A percentile compares a stretch with the other conserved stretches of the same genome.
phyloP scores from a whole-genome alignment of 257 asterid species.

The Forsythia viridissima region DNA sequence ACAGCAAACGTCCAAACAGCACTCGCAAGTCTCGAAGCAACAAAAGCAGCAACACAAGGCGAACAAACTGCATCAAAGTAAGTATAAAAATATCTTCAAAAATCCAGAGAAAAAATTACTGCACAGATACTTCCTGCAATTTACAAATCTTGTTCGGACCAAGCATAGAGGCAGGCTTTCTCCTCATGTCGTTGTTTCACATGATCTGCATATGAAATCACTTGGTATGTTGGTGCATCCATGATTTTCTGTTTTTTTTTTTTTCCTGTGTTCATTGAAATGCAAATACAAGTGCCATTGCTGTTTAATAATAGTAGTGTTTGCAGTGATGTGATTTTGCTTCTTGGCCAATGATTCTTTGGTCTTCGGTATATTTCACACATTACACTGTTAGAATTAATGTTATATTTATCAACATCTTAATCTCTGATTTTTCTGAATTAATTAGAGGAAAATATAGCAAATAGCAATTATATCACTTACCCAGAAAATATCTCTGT shows the following conservation, averaged over 20 bases:
- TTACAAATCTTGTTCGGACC: constrained; percentile 9
- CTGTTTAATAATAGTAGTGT: background rate
- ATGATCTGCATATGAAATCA: constrained; percentile 25
- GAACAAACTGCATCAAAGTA: constrained; percentile 27
- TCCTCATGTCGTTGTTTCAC: constrained; percentile 25
- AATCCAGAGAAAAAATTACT: background rate
- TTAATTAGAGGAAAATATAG: constrained; percentile 4
- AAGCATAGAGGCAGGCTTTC: constrained; percentile 40
- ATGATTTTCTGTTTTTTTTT: background rate
- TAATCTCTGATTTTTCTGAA: constrained; percentile 3
- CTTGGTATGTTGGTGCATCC: constrained; percentile 30
- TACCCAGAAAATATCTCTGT: background rate
- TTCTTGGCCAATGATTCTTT: constrained; percentile 14
- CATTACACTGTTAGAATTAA: background rate
- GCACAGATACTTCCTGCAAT: background rate
- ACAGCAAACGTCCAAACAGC: constrained; percentile 37
- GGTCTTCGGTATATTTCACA: background rate
- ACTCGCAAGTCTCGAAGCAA: constrained; percentile 42
- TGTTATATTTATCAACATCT: background rate
- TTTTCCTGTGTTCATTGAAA: background rate
- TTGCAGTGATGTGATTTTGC: constrained; percentile 11
- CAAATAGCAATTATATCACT: background rate
- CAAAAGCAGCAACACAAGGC: constrained; percentile 42
- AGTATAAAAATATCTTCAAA: background rate
- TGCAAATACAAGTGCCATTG: background rate